Evolutionary conservation across 2,329 filamentous ascomycete genomes (phyloP), one percentile per base, ranked within the genome.

Genomic region (Penicillium sp.): DNA sequence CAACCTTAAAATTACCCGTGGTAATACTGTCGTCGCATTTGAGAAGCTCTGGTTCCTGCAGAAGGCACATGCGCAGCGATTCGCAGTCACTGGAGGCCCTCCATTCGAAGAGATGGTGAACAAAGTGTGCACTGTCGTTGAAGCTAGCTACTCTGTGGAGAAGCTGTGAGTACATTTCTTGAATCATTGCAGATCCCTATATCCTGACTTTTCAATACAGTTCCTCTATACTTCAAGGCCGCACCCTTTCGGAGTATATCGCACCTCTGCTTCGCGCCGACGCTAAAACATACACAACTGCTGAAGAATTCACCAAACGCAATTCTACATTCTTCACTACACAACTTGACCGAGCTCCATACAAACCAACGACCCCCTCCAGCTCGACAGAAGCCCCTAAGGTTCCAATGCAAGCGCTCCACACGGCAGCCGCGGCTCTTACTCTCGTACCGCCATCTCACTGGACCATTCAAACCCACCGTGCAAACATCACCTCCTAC

Each of bases 1-100:
- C 73, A 87, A 88, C 49, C 83, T 96, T 66, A 93, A 92, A 71
- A 96, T 97, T 78, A 98, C 93, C 3, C 91, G 90, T 69, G 94
- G 94, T 10, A 93, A 97, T 74, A 92, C 93, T 6, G 89, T 90
- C 14, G 91, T 97, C 19, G 87, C 90, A 22, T 85, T 89, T 54
- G 86, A 88, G 52, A 99, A 98, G 73, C 83, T 98, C 16, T 84
- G 86, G 68, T 92, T 88, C 74, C 84, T 98, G 52, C 92, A 97
- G 71, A 87, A 85, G 68, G 84, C 85, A 51, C 91, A 94, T 71
- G 83, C 83, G n/a, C 76, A 80, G 42, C 77, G 78, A 6, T 80
- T 80, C 55, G 81, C 82, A 40, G 69, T 79, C 46, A 73, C 71
- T 25, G 79, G 80, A 64, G 83, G 84, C 45, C 69, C 75, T 6